Evolutionary conservation across 257 asterid genomes (phyloP).

Genomic region (Handroanthus guayacan): DNA sequence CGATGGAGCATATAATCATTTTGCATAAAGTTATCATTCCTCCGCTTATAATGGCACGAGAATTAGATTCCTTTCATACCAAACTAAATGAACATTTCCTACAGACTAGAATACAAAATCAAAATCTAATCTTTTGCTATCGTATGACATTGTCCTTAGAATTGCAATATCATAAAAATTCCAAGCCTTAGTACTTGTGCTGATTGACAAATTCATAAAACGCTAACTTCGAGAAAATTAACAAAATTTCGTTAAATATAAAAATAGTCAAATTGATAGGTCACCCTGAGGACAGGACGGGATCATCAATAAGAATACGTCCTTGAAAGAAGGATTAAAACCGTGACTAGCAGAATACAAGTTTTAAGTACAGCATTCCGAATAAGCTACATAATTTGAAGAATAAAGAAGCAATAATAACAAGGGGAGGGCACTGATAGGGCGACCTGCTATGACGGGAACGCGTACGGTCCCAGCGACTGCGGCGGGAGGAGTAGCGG

Average conservation of each 20-base stretch:
- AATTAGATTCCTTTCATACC: neutral
- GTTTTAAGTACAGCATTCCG: neutral
- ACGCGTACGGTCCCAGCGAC: conserved; percentile 73
- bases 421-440: neutral
- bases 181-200: no score
- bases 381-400: neutral
- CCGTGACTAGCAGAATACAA: neutral
- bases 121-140: no score
- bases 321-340: neutral
- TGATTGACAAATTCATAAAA: no score
- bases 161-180: no score
- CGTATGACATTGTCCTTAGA: no score
- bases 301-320: neutral
- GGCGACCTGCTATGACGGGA: conserved; percentile 70
- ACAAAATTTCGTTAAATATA: conserved; percentile 14
- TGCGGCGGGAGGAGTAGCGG: conserved; percentile 55
- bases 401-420: neutral
- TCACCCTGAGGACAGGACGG: neutral
- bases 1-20: neutral
- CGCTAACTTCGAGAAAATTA: no score
- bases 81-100: neutral
- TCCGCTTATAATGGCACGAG: neutral
- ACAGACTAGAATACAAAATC: no score
- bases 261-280: conserved; percentile 10
- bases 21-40: neutral